Evolutionary conservation across 306 rosid genomes (phyloP), one percentile per base, ranked within the genome.

Genomic region (Argentina anserina): DNA sequence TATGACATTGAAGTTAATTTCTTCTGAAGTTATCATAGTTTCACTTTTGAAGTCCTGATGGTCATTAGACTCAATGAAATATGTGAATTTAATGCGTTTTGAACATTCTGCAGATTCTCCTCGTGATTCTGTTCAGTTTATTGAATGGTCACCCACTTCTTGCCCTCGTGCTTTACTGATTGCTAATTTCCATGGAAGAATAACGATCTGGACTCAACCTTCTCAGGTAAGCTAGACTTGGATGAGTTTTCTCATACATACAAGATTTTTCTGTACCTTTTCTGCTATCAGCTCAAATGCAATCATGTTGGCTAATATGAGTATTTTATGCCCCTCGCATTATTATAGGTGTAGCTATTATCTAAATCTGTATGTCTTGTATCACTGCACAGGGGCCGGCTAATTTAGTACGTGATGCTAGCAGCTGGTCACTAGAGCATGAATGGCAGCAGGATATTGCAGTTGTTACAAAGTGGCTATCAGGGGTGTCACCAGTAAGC

Each of bases 361-460:
- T 67, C 66, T 65, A 45, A 50, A 70, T 41, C 25, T 21, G 76
- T 31, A 46, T 72, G 65, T 65, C 79, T 84, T 66, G 34, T 79
- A 21, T 84, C 25, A 77, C 78, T 84, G 68, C 81, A 64, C 76
- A 94, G 99, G 99, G 99, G 49, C 82, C 95, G 67, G 80, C 89
- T 63, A 91, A 91, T 87, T 87, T 94, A 80, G 96, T 94, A 46
- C 95, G 81, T 67, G 99, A 94, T 84, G 75, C 99, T 62, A 94
- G 89, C 85, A 80, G 84, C 81, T 94, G 99, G 99, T 88, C 77
- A 61, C 96, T 76, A 64, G 99, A 94, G 81, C 95, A 94, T 79
- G 97, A 94, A 85, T 94, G 99, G 99, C 88, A 90, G 75, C 99
- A 94, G 85, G 99, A 94, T 84, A 92, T 94, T 83, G 99, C 99